A percentile compares a stretch with the other conserved stretches of the same genome.
These are phyloP conservation scores for Didymella glomerata DNA, from an alignment of 2,329 filamentous ascomycete genomes.

Conservation along the genomic window DNA sequence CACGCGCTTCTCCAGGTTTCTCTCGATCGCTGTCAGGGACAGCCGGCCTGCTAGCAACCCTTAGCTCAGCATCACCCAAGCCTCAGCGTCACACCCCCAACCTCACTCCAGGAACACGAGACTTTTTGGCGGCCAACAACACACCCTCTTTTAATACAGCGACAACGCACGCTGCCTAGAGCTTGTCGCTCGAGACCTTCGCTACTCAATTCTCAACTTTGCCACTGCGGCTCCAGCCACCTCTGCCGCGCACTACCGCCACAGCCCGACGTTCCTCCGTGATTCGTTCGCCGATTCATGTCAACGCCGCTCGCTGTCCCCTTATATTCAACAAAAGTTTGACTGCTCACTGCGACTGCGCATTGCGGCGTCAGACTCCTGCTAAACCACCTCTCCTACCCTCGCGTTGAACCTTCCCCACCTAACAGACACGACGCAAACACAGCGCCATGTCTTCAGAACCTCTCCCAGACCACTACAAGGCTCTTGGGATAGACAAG, in stretches of 20 bases:
- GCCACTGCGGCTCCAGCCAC: slow-evolving; percentile 23
- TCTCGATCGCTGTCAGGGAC: slow-evolving; percentile 20
- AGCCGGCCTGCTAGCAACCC: slow-evolving; percentile 8
- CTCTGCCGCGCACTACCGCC: slow-evolving; percentile 37
- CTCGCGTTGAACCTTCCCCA: background rate
- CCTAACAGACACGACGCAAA: slow-evolving; percentile 10
- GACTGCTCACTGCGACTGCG: slow-evolving; percentile 6
- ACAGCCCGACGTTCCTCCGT: slow-evolving; percentile 21
- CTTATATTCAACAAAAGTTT: slow-evolving; percentile 26
- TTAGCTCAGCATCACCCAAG: slow-evolving; percentile 21
- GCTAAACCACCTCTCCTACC: slow-evolving; percentile 1
- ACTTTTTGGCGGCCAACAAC: slow-evolving; percentile 9
- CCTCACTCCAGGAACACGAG: slow-evolving; percentile 19
- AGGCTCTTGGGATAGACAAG: slow-evolving; percentile 74
- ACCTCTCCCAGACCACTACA: slow-evolving; percentile 77
- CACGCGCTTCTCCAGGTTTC: slow-evolving; percentile 22
- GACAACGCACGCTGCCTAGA: background rate
- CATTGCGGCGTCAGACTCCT: slow-evolving; percentile 18
- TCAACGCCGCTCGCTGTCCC: slow-evolving; percentile 24
- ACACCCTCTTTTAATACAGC: slow-evolving; percentile 12
- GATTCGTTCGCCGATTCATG: slow-evolving; percentile 21
- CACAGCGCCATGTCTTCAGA: slow-evolving; percentile 51
- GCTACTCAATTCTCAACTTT: slow-evolving; percentile 11
- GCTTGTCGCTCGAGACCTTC: slow-evolving; percentile 13
- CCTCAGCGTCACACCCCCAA: slow-evolving; percentile 21